Conservation (phyloP, 805 yeast species). For the Pichia pseudocactophila region DNA sequence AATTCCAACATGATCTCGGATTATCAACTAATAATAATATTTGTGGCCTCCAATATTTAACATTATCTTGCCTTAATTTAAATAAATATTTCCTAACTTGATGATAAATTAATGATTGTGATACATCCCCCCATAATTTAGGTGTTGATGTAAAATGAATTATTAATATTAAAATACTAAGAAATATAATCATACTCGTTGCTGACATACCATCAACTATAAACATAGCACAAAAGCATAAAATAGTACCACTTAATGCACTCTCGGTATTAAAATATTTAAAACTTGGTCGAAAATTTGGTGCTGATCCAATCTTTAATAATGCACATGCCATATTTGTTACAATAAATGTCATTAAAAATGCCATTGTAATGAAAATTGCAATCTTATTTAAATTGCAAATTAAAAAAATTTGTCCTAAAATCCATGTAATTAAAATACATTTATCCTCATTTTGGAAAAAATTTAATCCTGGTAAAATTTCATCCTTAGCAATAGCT, state of each 20-base stretch:
- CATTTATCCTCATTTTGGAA: slow-evolving; percentile 48
- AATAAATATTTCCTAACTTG: slow-evolving; percentile 89
- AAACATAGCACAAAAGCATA: slow-evolving; percentile 80
- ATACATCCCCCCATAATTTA: slow-evolving; percentile 96
- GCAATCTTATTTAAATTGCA: slow-evolving; percentile 93
- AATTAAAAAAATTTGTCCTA: slow-evolving; percentile 78
- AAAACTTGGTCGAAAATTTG: slow-evolving; percentile 97
- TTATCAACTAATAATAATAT: slow-evolving; percentile 79
- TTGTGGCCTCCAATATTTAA: slow-evolving; percentile 98
- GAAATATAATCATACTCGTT: slow-evolving; percentile 55
- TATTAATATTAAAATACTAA: slow-evolving; percentile 57
- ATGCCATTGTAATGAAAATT: slow-evolving; percentile 93
- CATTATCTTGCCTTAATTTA: slow-evolving; percentile 80
- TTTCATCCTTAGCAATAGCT: slow-evolving; percentile 83
- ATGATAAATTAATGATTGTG: slow-evolving; percentile 89
- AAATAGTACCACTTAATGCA: slow-evolving; percentile 65
- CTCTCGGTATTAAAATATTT: slow-evolving; percentile 75
- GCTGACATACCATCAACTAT: slow-evolving; percentile 92
- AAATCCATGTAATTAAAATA: slow-evolving; percentile 69
- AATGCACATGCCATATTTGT: slow-evolving; percentile 91
- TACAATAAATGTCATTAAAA: slow-evolving; percentile 89
- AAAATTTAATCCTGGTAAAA: slow-evolving; percentile 69
- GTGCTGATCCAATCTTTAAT: slow-evolving; percentile 83
- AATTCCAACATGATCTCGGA: slow-evolving; percentile 86
- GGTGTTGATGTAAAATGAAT: slow-evolving; percentile 93